Evolutionary conservation across 352 stramenopile genomes (phyloP), one percentile per base, ranked within the genome.

Genomic region (Saprolegnia parasitica): DNA sequence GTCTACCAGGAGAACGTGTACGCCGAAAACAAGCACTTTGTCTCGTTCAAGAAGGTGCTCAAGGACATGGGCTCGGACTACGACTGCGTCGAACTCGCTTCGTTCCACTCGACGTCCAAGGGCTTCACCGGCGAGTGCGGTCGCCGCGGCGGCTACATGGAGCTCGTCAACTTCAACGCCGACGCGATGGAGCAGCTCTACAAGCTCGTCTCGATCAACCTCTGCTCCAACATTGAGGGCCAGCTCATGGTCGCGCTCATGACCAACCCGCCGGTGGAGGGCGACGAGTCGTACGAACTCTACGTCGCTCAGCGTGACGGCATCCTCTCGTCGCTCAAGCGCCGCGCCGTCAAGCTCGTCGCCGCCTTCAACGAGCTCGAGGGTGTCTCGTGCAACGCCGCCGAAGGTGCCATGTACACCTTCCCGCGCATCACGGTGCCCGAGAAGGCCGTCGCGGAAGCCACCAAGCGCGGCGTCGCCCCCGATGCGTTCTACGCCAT

Each of bases 1-100:
- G 98, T 99, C 21, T 99, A 99, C 80, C 98, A 99, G 76, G 96
- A 98, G 75, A 99, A 99, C 84, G 94, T 99, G 56, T 99, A 98
- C 76, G 86, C 88, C 15, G 76, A 95, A 24, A 85, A 88, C 63
- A 93, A 96, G 74, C 71, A 84, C 67, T 99, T 99, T 72, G 81
- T 95, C 61, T 98, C 90, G 65, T 98, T 98, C 79, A 97, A 96
- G 73, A 98, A 98, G 66, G 85, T 98, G 55, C 82, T 96, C 65
- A 86, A 86, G 55, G 91, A 98, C 65, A 88, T 98, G 81, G 91
- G 89, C 45, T 68, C 80, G 65, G 49, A 77, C 61, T 81, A 87
- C 68, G 76, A 93, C 65, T 81, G 94, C 60, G 84, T 99, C n/a
- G 94, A 99, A 81, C 81, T 99, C 42, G 95, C 98, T 35, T 98